Percentiles rank a stretch among this genome's conserved stretches.
Evolutionary conservation across 805 yeast species (phyloP).

Genomic region (Saccharomycopsis vini): DNA sequence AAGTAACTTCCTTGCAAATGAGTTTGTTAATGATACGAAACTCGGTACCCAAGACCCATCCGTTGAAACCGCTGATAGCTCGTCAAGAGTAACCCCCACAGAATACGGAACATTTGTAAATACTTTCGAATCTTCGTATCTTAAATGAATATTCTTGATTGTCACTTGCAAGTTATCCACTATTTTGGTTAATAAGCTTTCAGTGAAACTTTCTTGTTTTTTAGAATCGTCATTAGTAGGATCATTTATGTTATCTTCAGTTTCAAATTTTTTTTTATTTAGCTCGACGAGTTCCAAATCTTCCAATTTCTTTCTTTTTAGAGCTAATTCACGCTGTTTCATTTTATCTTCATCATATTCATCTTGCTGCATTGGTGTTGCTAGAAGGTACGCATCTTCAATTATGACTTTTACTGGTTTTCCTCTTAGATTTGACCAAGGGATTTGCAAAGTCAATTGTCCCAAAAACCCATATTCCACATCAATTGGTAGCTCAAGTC

Average conservation of each 20-base stretch:
- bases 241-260: conserved; percentile 25
- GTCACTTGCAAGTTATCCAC: conserved; percentile 89
- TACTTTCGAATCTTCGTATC: conserved; percentile 76
- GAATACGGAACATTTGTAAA: conserved; percentile 73
- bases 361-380: conserved; percentile 58
- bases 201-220: conserved; percentile 75
- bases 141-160: conserved; percentile 79
- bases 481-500: conserved; percentile 76
- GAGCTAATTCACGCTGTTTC: conserved; percentile 50
- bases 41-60: conserved; percentile 79
- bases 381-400: conserved; percentile 79
- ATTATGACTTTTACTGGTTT: conserved; percentile 85
- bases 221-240: conserved; percentile 22
- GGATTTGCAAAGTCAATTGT: conserved; percentile 80
- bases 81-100: conserved; percentile 73
- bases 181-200: conserved; percentile 77
- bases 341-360: conserved; percentile 54
- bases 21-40: conserved; percentile 63
- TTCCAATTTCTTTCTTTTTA: conserved; percentile 60
- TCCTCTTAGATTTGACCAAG: conserved; percentile 91
- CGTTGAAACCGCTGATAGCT: conserved; percentile 86
- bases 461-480: conserved; percentile 88
- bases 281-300: conserved; percentile 40
- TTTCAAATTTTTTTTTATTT: conserved; percentile 34
- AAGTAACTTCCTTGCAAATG: conserved; percentile 65